A percentile compares a stretch with the other conserved stretches of the same genome.
Evolutionary conservation across 2,329 filamentous ascomycete species (phyloP).

Genomic region (Hymenoscyphus albidus): DNA sequence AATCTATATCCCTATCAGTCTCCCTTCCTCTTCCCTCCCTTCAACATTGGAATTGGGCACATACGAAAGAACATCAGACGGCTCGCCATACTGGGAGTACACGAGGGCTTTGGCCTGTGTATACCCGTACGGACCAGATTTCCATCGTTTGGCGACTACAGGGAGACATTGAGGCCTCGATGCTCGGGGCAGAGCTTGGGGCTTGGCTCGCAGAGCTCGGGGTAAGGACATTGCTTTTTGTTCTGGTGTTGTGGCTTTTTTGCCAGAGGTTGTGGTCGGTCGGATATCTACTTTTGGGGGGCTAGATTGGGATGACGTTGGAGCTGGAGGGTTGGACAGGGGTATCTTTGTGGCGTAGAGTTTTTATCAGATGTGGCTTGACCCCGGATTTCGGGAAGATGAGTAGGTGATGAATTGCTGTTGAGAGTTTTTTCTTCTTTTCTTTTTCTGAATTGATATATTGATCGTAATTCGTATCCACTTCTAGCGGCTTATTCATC

Average conservation of each 20-base stretch:
- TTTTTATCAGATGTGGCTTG: not conserved
- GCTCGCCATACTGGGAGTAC: constrained; percentile 71
- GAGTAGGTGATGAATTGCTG: too few species aligned
- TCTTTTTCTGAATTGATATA: too few species aligned
- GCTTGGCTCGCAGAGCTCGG: constrained; percentile 16
- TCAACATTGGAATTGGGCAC: constrained; percentile 19
- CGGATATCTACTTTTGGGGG: not conserved
- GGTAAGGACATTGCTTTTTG: constrained; percentile 19
- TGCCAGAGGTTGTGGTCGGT: not conserved
- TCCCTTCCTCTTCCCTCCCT: too few species aligned
- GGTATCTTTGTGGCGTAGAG: not conserved
- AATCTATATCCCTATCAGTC: constrained; percentile 43
- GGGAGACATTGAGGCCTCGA: constrained; percentile 15
- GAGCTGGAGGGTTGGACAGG: not conserved
- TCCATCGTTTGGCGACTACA: constrained; percentile 37
- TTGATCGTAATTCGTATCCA: too few species aligned
- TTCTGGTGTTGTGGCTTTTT: constrained; percentile 1
- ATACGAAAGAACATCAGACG: constrained; percentile 63
- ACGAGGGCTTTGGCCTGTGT: constrained; percentile 80
- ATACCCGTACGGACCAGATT: constrained; percentile 67
- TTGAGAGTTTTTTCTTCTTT: too few species aligned
- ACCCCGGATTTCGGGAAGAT: not conserved
- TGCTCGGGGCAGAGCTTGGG: constrained; percentile 18
- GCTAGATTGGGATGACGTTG: not conserved
- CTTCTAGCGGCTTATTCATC: too few species aligned